Evolutionary conservation across 2,329 filamentous ascomycete species (phyloP).

Genomic region (Cyphellophora europaea): DNA sequence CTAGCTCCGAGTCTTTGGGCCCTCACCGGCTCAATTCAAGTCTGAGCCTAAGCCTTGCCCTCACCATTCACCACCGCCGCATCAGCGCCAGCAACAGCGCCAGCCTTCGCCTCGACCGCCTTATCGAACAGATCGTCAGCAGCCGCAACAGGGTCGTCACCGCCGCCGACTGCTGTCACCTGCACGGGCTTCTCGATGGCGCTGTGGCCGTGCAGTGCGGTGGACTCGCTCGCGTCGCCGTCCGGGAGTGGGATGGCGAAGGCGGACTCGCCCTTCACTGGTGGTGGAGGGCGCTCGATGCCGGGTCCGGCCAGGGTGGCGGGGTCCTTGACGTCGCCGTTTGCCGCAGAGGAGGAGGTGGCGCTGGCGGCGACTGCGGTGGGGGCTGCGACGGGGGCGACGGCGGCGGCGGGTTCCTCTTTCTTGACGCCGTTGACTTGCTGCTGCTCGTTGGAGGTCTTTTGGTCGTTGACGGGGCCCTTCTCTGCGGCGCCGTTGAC

Average conservation of each 20-base stretch:
- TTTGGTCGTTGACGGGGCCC: not conserved
- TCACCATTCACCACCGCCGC: no score
- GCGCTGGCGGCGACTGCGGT: not conserved
- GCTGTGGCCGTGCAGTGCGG: not conserved
- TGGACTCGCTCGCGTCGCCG: not conserved
- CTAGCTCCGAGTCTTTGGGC: no score
- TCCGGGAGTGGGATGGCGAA: not conserved
- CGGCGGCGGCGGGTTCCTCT: not conserved
- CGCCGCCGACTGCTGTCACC: not conserved
- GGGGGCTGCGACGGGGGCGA: not conserved
- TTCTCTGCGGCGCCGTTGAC: not conserved
- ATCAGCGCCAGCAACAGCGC: no score
- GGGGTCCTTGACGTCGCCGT: not conserved
- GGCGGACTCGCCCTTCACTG: not conserved
- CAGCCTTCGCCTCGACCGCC: not conserved
- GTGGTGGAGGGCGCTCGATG: not conserved
- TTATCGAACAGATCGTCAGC: not conserved
- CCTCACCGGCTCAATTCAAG: no score
- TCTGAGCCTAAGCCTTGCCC: no score
- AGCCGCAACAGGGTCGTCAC: not conserved
- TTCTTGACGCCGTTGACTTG: not conserved
- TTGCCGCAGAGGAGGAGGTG: not conserved
- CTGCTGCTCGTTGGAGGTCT: not conserved
- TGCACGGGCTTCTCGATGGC: not conserved
- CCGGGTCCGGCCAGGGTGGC: not conserved